Base-by-base conservation (phyloP, 2,329 filamentous ascomycete species). In the Rhynchosporium graminicola region DNA sequence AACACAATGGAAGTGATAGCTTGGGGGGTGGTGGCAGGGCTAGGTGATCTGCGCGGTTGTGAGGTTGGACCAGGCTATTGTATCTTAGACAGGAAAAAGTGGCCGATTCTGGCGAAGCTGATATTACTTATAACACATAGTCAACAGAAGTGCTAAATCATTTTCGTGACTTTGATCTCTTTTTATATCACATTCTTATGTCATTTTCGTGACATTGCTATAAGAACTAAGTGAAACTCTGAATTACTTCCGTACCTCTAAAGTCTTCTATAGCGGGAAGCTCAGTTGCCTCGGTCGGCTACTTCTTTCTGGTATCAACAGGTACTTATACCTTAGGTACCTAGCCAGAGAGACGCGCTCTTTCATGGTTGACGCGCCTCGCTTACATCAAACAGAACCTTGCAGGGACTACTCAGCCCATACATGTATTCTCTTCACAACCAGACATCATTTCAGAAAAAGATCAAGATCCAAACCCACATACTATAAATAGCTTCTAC, bases 361-460 rank as follows among this genome's bases (percentile, higher is more conserved):
- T 29, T 13, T 42, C 28, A 38, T 29, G 8, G 31, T 6, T 20
- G 36, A 55, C 59, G 50, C 59, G 59, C 51, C 47, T 54, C 51
- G 51, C 33, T 36, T 54, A 33, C n/a, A 31, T 8, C 36, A 54
- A 54, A 54, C 51, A 54, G 29, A 59, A 50, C 46, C 43, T 58
- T 38, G 31, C 43, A 48, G 31, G 31, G 38, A 33, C 52, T 33
- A 51, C 13, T 47, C 28, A n/a, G n/a, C 28, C 38, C 48, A 54
- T 10, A 12, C 58, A 45, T 55, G 28, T 43, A 42, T 55, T 55
- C 48, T 45, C 50, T 50, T 48, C 36, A 28, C 13, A 58, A 36
- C 31, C 28, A 33, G 5, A 10, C 8, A 15, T 59, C 46, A 31
- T 42, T 31, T 31, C 7, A 47, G 36, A 29, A 46, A 52, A 51